phyloP scores from a whole-genome alignment of 75 land plant genomes.

The Gnetum montanum region DNA sequence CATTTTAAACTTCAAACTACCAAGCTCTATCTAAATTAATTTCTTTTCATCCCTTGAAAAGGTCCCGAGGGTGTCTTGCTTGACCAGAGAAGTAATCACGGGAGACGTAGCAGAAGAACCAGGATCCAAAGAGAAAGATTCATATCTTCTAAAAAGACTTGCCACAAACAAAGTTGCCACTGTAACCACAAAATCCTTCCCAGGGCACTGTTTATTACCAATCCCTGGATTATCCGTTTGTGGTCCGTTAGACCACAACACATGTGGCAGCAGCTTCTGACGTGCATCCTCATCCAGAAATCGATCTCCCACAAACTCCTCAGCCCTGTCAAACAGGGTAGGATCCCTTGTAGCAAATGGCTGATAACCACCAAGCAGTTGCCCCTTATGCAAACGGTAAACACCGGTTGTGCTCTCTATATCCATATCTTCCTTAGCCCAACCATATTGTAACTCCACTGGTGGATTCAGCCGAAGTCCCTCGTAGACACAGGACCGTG shows the following conservation, averaged over 20 bases:
- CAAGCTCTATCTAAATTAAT: too few relatives aligned
- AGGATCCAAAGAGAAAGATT: too few relatives aligned
- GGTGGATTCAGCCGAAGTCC: constrained; percentile 18
- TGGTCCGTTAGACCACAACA: constrained; percentile 83
- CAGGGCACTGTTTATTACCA: constrained; percentile 82
- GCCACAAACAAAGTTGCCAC: constrained; percentile 47
- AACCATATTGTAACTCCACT: constrained; percentile 19
- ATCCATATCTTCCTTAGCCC: constrained; percentile 28
- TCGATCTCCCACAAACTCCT: constrained; percentile 43
- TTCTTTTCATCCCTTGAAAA: too few relatives aligned
- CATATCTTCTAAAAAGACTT: constrained; percentile 56
- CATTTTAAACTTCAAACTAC: too few relatives aligned
- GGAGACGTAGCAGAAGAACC: too few relatives aligned
- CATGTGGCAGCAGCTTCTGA: constrained; percentile 38
- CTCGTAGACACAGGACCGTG: constrained; percentile 34
- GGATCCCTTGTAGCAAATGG: constrained; percentile 36
- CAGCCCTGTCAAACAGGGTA: constrained; percentile 19
- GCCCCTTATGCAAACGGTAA: constrained; percentile 35
- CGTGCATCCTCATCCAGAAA: constrained; percentile 61
- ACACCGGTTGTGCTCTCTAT: constrained; percentile 22
- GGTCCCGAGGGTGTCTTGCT: too few relatives aligned
- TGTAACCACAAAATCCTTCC: constrained; percentile 69
- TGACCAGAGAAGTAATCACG: too few relatives aligned
- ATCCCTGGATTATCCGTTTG: constrained; percentile 47
- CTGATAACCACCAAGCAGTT: constrained; percentile 45